A percentile compares a stretch with the other conserved stretches of the same genome.
Conservation (phyloP, 352 stramenopile genomes). For the Phytopythium ostracodes region DNA sequence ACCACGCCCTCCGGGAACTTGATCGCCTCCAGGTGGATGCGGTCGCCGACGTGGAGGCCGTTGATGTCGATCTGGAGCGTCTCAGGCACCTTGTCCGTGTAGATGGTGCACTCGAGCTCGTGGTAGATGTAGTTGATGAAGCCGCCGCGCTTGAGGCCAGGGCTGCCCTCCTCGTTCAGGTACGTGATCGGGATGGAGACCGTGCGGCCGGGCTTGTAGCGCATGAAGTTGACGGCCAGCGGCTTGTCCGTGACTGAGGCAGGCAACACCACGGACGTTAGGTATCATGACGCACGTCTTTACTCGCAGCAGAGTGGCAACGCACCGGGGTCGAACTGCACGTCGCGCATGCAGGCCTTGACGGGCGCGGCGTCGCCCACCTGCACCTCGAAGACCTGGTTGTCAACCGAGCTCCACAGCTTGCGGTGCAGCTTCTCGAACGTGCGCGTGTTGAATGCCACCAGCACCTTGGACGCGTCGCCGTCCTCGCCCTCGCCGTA, state of each 20-base stretch:
- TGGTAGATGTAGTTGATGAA: conserved; percentile 92
- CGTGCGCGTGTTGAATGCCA: conserved; percentile 60
- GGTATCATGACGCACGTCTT: no score
- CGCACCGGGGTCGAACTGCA: conserved; percentile 74
- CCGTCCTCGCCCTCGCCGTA: conserved; percentile 80
- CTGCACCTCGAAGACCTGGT: conserved; percentile 85
- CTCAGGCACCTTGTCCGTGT: conserved; percentile 66
- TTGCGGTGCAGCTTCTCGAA: conserved; percentile 86
- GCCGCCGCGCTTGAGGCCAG: conserved; percentile 92
- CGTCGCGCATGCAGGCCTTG: conserved; percentile 86
- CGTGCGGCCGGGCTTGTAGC: conserved; percentile 89
- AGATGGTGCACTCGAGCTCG: conserved; percentile 76
- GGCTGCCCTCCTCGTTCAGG: conserved; percentile 92
- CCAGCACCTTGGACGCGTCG: conserved; percentile 64
- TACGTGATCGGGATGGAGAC: conserved; percentile 91
- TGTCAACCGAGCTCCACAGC: conserved; percentile 83
- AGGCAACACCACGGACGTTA: background rate
- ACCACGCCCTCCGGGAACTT: conserved; percentile 74
- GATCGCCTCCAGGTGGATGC: conserved; percentile 75
- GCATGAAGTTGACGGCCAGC: conserved; percentile 89
- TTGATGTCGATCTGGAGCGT: conserved; percentile 85
- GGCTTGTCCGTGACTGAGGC: conserved; percentile 67
- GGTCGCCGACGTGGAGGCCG: conserved; percentile 82
- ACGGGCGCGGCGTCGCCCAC: conserved; percentile 53
- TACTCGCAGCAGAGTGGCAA: conserved; percentile 4